Conservation (phyloP, 1,139 yeast genomes). For the Pichia sp. region DNA sequence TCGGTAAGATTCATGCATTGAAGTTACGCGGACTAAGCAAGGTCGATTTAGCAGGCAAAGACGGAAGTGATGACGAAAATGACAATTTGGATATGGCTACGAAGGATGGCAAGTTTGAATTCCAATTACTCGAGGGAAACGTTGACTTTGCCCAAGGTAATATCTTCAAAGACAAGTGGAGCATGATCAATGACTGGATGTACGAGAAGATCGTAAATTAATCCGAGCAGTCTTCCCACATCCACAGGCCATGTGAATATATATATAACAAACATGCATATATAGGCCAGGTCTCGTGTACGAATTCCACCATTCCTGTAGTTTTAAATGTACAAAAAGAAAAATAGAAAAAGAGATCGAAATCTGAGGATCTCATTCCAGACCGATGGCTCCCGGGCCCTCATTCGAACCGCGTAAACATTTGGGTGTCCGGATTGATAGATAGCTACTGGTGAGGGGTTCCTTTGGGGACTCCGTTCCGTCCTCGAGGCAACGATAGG, state of each 20-base stretch:
- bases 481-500: too few species aligned
- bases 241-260: not conserved
- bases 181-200: conserved; percentile 70
- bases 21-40: conserved; percentile 41
- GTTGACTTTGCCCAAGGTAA: conserved; percentile 71
- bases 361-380: too few species aligned
- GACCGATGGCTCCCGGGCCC: too few species aligned
- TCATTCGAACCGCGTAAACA: too few species aligned
- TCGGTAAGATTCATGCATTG: conserved; percentile 51
- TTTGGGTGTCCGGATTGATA: too few species aligned
- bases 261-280: not conserved
- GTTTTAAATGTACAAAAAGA: too few species aligned
- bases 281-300: not conserved
- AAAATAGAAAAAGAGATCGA: too few species aligned
- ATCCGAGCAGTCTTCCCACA: not conserved
- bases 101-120: conserved; percentile 41
- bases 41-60: conserved; percentile 34
- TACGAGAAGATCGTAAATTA: conserved; percentile 63
- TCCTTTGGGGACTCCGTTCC: too few species aligned
- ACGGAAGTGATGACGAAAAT: conserved; percentile 39
- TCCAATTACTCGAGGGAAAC: conserved; percentile 68
- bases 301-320: not conserved
- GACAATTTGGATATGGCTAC: conserved; percentile 38
- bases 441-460: too few species aligned
- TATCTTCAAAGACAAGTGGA: conserved; percentile 48